These are phyloP conservation scores for Malbranchea cinnamomea DNA, from an alignment of 2,329 filamentous ascomycete genomes.

Conservation along the genomic window DNA sequence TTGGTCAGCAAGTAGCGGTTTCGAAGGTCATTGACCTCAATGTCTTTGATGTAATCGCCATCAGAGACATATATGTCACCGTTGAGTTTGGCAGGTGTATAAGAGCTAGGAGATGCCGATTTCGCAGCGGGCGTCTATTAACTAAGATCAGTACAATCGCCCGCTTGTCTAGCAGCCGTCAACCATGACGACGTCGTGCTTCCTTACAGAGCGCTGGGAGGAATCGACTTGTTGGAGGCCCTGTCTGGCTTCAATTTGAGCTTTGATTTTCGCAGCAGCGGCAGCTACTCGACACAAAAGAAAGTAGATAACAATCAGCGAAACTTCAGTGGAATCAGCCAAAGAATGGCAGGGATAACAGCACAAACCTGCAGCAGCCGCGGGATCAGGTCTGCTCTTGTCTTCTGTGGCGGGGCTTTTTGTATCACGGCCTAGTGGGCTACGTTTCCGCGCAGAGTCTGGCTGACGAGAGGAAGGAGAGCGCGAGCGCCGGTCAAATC, in stretches of 20 bases:
- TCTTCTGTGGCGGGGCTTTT: conserved; percentile 32
- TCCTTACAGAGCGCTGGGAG: conserved; percentile 49
- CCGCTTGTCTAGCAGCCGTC: no score
- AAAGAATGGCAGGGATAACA: conserved; percentile 7
- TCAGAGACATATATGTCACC: conserved; percentile 88
- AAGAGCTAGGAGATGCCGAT: conserved; percentile 38
- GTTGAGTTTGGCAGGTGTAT: conserved; percentile 48
- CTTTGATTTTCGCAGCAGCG: conserved; percentile 77
- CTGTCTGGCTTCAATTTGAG: conserved; percentile 70
- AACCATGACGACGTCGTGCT: no score
- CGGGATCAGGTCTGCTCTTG: conserved; percentile 45
- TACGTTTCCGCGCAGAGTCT: conserved; percentile 63
- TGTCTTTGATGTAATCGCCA: conserved; percentile 96
- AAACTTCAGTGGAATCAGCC: conserved; percentile 1
- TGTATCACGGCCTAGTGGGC: conserved; percentile 48
- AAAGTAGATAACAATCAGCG: conserved; percentile 8
- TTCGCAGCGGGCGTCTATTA: conserved; percentile 35
- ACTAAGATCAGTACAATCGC: conserved; percentile 7
- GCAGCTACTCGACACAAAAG: conserved; percentile 44
- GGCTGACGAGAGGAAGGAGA: conserved; percentile 56
- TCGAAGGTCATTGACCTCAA: conserved; percentile 94
- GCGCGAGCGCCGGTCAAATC: conserved; percentile 84
- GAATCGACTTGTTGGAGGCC: conserved; percentile 82
- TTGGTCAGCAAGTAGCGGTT: conserved; percentile 97
- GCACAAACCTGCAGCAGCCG: conserved; percentile 56